These are phyloP conservation scores for Termitomyces sp. DNA, from an alignment of 768 basidiomycete species.

Conservation along the genomic window DNA sequence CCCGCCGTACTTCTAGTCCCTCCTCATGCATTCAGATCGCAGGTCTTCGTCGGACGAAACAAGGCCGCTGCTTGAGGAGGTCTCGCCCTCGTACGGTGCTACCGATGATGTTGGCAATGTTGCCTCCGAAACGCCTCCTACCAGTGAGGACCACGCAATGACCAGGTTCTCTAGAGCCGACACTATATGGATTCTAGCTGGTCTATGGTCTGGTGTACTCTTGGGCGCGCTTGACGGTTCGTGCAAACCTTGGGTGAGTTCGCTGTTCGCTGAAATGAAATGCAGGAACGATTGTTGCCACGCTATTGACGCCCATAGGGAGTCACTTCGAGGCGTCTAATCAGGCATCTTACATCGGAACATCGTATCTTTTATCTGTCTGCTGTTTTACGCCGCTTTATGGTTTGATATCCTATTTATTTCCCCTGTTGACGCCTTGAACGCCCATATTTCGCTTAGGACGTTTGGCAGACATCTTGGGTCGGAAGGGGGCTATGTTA, in stretches of 20 bases:
- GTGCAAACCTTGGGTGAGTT: conserved; percentile 20
- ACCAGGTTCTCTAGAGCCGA: conserved; percentile 53
- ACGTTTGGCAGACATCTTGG: conserved; percentile 80
- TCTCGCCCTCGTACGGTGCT: conserved; percentile 47
- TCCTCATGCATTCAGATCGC: conserved; percentile 45
- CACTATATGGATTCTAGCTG: conserved; percentile 69
- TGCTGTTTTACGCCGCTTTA: conserved; percentile 92
- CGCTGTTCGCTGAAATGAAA: conserved; percentile 12
- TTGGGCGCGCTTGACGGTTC: conserved; percentile 83
- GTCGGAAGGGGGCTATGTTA: conserved; percentile 85
- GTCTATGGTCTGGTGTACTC: conserved; percentile 81
- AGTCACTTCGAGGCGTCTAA: conserved; percentile 80
- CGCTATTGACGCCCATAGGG: conserved; percentile 80
- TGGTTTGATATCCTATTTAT: conserved; percentile 44
- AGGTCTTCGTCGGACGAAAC: conserved; percentile 51
- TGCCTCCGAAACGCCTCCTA: conserved; percentile 24
- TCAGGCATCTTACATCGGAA: conserved; percentile 85
- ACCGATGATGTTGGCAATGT: conserved; percentile 38
- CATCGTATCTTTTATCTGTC: conserved; percentile 82
- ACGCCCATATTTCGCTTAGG: conserved; percentile 43
- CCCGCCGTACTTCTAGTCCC: conserved; percentile 23
- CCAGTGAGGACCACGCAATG: conserved; percentile 29
- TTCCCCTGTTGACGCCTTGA: conserved; percentile 10
- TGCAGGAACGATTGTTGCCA: conserved; percentile 83
- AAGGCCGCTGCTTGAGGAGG: conserved; percentile 54